Evolutionary conservation across 768 basidiomycete species (phyloP), one percentile per base, ranked within the genome.

Genomic region (Podaxis pistillaris): DNA sequence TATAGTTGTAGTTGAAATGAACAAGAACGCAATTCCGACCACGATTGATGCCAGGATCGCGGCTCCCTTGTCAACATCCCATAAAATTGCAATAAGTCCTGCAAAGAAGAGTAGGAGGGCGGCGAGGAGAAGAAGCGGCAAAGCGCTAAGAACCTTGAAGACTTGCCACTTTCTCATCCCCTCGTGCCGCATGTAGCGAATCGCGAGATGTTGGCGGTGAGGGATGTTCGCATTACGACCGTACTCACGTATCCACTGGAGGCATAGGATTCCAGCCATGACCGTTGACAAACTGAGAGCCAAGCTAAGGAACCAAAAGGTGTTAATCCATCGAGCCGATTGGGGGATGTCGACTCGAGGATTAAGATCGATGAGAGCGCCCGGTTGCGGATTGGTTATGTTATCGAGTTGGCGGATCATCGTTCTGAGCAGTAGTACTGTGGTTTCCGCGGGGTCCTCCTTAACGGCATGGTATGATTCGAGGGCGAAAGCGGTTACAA

Each of bases 201-300:
- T 40, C 2, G 38, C 33, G 12, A 66, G 13, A 24, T 52, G 24
- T 47, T 66, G 63, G 38, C 37, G 37, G 33, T 51, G 63, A 3
- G 38, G 19, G 11, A 63, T 26, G 7, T 50, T 55, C 40, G 64
- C 62, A 41, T 67, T 60, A 1, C 62, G 62, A 37, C 58, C 63
- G 17, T 68, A 69, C 50, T 69, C 67, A 0, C 68, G 66, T 5
- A 67, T 44, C 70, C 69, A 68, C 38, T 69, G 69, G 33, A 63
- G 57, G 50, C 65, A 67, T 15, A 69, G 28, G n/a, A 67, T 67
- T 24, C 66, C 65, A 11, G 62, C 24, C 15, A 68, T 28, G 0
- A 59, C 68, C 8, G 66, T 46, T 6, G 58, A 46, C 2, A 69
- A 58, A 38, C 65, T 65, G 19, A 69, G 58, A 2, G 62, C 60